Base-by-base conservation (phyloP, 2,329 filamentous ascomycete genomes). In the Penicillium sp. region DNA sequence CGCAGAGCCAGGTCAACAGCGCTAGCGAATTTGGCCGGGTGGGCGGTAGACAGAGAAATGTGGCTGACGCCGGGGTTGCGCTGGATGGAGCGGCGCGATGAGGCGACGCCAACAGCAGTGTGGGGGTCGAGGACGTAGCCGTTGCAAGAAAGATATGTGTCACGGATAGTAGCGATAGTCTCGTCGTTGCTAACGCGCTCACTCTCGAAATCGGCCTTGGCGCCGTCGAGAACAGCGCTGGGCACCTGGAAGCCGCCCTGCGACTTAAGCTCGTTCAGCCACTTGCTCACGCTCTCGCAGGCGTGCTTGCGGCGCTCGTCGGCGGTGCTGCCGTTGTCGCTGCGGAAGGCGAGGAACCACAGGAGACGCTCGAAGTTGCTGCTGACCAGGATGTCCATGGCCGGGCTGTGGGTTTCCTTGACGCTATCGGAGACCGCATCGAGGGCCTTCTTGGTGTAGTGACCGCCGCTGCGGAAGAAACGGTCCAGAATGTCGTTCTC, bases 311-410 rank as follows among this genome's bases (percentile, higher is more conserved):
- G 70, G 45, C 73, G 68, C 52, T 75, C 68, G 6, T 74, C 71
- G 5, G 72, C 66, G 25, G 72, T 69, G 46, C 70, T 70, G 31
- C 64, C 54, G 38, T 64, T 58, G 52, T 73, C 83, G 53, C 84
- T 86, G 59, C 87, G 81, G 72, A 89, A 51, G 5, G 89, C 86
- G 25, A 97, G 77, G 77, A 89, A 96, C 92, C 92, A 97, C 9
- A 98, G 79, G 4, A 98, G 78, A 28, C 93, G 83, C 78, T 98
- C 93, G 67, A 98, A 97, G 76, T 98, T 98, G 69, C 87, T 93
- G 23, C 87, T 92, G 10, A 97, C 91, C 3, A 97, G 78, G 58
- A 97, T 97, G 70, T 98, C 93, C 93, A 98, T 97, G 40, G 93
- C 93, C 0, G 93, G 93, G 60, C 87, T 90, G 44, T 95, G 80